Evolutionary conservation across 257 asterid species (phyloP), one percentile per base, ranked within the genome.

Genomic region (Coffea canephora): DNA sequence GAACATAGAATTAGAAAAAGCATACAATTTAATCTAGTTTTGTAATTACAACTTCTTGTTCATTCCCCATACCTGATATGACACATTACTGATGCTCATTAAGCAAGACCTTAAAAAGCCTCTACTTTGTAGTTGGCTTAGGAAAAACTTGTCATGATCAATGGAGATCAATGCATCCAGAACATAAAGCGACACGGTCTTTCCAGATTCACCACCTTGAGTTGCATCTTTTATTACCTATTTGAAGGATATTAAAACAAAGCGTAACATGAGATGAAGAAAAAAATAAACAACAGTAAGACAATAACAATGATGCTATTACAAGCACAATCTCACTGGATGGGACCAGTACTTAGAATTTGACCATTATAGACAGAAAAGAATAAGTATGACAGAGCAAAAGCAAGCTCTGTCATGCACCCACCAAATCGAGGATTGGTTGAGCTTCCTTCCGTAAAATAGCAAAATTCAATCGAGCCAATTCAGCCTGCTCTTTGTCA

Each of bases 211-310:
- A 83, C 97, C 91, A 77, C 97, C 97, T 77, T 92, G 97, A 45
- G 92, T 88, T 81, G 97, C 98, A 80, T 94, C 99, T 88, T 87
- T 96, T 70, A 89, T 87, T 73, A 92, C 96, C 99, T 96, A 81
- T 77, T 71, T 77, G 41, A 55, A 71, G 77, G 23, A 55, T 9
- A 69, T 64, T 73, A 39, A 50, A 34, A 43, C 41, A 23, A 55
- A 18, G 49, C 34, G 34, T 31, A 31, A 31, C 34, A 31, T 31
- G 34, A 31, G 34, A 31, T 31, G 34, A 50, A 43, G 18, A 83
- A 67, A 69, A 54, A 71, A 80, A 72, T 84, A 73, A 18, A 77
- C 19, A 82, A 52, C 45, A 71, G 45, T 25, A 43, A 39, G 65
- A 34, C 64, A 74, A 31, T 69, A 74, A 10, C 34, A 61, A 68